Percentiles rank a stretch among this genome's conserved stretches.
These are phyloP conservation scores for Prunus fruticosa DNA, from an alignment of 306 rosid genomes.

Conservation along the genomic window DNA sequence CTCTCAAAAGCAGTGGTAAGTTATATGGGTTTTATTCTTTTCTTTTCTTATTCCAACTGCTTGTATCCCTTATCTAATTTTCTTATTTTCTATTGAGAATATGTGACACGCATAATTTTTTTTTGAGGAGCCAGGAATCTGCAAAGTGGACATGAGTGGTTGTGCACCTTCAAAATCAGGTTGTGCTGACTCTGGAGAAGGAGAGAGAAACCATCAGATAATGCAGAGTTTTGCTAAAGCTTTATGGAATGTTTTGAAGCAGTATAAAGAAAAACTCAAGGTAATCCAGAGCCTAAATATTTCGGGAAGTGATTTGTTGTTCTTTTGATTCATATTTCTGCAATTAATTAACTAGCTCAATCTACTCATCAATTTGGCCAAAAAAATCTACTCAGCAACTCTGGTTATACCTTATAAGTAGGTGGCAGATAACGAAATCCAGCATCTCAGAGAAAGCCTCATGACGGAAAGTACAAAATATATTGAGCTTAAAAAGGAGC, in stretches of 20 bases:
- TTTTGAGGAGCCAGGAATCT: conserved; percentile 29
- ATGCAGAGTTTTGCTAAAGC: conserved; percentile 66
- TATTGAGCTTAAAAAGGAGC: conserved; percentile 48
- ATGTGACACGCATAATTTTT: conserved; percentile 12
- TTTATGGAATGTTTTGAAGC: conserved; percentile 65
- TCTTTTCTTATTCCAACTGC: conserved; percentile 7
- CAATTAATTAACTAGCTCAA: neutral
- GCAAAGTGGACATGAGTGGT: conserved; percentile 25
- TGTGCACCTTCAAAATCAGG: conserved; percentile 24
- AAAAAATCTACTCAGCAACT: neutral
- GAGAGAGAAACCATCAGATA: conserved; percentile 57
- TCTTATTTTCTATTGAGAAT: neutral
- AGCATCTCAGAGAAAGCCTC: conserved; percentile 49
- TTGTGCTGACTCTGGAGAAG: conserved; percentile 18
- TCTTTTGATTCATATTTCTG: conserved; percentile 12
- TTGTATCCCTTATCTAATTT: neutral
- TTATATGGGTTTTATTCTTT: conserved; percentile 1
- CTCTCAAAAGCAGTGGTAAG: neutral
- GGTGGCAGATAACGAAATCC: conserved; percentile 62
- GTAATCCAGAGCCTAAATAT: conserved; percentile 29
- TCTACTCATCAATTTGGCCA: neutral
- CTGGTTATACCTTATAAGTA: conserved; percentile 25
- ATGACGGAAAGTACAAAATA: conserved; percentile 43
- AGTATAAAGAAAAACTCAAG: conserved; percentile 58
- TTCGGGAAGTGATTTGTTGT: neutral